These are phyloP conservation scores for Pseudonitzschia delicatissima DNA, from an alignment of 108 stramenopile species.

Conservation along the genomic window DNA sequence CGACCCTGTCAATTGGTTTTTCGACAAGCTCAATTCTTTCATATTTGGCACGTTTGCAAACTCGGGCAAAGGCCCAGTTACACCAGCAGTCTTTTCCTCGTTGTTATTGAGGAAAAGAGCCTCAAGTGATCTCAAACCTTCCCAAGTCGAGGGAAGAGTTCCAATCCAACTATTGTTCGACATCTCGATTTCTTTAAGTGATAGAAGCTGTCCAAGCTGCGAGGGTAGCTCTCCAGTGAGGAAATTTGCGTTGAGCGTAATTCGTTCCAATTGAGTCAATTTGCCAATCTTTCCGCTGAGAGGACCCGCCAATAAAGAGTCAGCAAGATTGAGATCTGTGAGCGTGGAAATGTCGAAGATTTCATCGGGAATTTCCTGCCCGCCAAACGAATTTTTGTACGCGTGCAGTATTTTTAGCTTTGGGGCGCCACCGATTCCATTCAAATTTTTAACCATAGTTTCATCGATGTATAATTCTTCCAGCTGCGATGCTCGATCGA, in stretches of 20 bases:
- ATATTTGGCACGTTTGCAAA: constrained; percentile 48
- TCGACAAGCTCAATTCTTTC: constrained; percentile 25
- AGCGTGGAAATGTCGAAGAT: constrained; percentile 43
- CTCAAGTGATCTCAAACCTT: constrained; percentile 27
- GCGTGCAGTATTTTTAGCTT: constrained; percentile 44
- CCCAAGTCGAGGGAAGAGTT: constrained; percentile 25
- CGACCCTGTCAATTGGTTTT: constrained; percentile 18
- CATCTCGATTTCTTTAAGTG: constrained; percentile 42
- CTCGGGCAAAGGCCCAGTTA: constrained; percentile 53
- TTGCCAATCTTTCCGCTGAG: constrained; percentile 51
- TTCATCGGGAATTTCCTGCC: constrained; percentile 57
- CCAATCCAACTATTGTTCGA: constrained; percentile 46
- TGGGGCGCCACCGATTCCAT: constrained; percentile 59
- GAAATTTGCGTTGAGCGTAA: constrained; percentile 56
- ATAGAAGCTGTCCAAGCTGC: constrained; percentile 46
- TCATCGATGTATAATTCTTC: constrained; percentile 54
- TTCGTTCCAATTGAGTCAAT: constrained; percentile 43
- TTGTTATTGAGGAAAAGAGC: constrained; percentile 25
- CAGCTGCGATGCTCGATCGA: constrained; percentile 46
- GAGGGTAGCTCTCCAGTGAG: constrained; percentile 63
- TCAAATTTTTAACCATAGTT: constrained; percentile 46
- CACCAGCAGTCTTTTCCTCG: constrained; percentile 39
- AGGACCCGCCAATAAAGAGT: constrained; percentile 54
- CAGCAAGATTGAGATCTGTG: constrained; percentile 43
- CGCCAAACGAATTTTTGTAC: constrained; percentile 49